phyloP scores from a whole-genome alignment of 352 stramenopile species.

The Phytopythium sindhum region DNA sequence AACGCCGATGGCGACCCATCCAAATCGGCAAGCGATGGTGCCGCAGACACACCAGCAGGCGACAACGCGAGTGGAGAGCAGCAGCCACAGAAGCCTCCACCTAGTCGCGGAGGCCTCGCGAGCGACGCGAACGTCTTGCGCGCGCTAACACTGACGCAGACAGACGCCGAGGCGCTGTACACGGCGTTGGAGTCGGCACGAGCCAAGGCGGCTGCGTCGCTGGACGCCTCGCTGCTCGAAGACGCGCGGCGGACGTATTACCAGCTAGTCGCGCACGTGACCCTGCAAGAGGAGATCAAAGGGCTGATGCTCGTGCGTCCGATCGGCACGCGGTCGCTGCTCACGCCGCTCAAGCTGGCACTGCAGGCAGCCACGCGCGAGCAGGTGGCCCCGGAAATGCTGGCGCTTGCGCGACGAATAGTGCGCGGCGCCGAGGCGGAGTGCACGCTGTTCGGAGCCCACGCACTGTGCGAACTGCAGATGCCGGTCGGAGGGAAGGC shows the following conservation, averaged over 20 bases:
- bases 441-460: constrained; percentile 75
- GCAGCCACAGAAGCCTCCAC: constrained; percentile 6
- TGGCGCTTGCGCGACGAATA: constrained; percentile 54
- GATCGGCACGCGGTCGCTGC: constrained; percentile 66
- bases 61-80: not conserved
- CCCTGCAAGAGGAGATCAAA: constrained; percentile 79
- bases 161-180: constrained; percentile 72
- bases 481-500: constrained; percentile 56
- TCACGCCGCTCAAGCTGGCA: constrained; percentile 58
- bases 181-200: constrained; percentile 66
- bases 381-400: constrained; percentile 45
- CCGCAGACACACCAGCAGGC: not conserved
- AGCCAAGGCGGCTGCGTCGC: constrained; percentile 36
- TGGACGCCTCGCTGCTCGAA: constrained; percentile 46
- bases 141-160: constrained; percentile 54
- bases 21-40: not conserved
- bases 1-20: not conserved
- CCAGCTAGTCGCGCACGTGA: constrained; percentile 64
- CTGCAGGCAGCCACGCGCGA: constrained; percentile 47
- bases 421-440: constrained; percentile 75
- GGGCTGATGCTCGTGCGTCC: constrained; percentile 59
- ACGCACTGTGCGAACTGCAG: constrained; percentile 53
- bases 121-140: constrained; percentile 38
- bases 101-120: constrained; percentile 9
- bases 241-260: constrained; percentile 58